Base-by-base conservation (phyloP, 345 rosid species). In the Syzygium grande region DNA sequence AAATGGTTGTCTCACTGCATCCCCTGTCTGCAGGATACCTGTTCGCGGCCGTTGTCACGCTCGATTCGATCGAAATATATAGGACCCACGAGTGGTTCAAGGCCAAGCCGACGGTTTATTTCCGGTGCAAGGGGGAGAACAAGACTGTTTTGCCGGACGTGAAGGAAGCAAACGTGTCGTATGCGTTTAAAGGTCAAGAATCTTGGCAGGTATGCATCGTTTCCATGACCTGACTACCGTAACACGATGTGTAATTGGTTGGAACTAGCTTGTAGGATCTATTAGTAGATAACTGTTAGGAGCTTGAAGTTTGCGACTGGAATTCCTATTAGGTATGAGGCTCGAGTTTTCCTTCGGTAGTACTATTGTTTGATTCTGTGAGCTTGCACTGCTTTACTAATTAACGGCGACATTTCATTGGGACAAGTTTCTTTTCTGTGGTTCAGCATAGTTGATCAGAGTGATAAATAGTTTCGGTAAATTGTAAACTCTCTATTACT, bases 111-210 rank as follows among this genome's bases (percentile, higher is more conserved):
- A 92, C 89, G 46, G 94, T 95, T 49, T 95, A 93, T 90, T 95
- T 95, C 84, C 90, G 87, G 15, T 95, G 98, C 84, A 93, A 94
- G 89, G 96, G 94, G 89, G 95, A 93, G 93, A 94, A 94, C 91
- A 84, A 30, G 87, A 92, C 93, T 11, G 89, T 88, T 38, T 89
- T 95, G 84, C 96, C 94, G 6, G 98, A 95, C 88, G 95, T 95
- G 49, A 93, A 91, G 92, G 84, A 86, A 30, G 65, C 87, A 1
- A 63, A 91, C 52, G 90, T 86, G 2, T 29, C 92, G 51, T 95
- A 95, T 84, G 6, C 91, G 34, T 95, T 95, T 84, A 94, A 89
- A 88, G 96, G 96, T 49, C 91, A 94, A 91, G 96, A 95, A 88
- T 95, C 98, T 88, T 95, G 98, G 98, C 96, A 95, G 96, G 98